Evolutionary conservation across 768 basidiomycete genomes (phyloP), one percentile per base, ranked within the genome.

Genomic region (Boletellus emodensis): DNA sequence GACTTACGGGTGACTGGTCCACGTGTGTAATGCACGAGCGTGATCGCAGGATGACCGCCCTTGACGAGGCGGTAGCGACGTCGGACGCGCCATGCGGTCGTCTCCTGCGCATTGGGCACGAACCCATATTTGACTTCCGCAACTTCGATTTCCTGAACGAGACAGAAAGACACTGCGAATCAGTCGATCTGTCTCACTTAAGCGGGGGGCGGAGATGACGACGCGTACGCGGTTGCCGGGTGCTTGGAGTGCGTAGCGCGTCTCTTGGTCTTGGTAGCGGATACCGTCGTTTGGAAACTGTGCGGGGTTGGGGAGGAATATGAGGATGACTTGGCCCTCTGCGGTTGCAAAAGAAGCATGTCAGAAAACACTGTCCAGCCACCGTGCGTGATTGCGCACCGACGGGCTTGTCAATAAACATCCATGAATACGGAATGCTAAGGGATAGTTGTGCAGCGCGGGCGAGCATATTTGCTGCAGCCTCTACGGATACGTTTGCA

Each of bases 241-340:
- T 6, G 85, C 74, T 18, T 48, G 45, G n/a, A 67, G 35, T 34
- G 69, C 66, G 60, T 74, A 82, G 57, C 81, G 80, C 38, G 77
- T 76, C 61, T 92, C 90, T 46, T 80, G 69, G 50, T 90, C 90
- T 56, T 84, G 81, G 63, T 78, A 93, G 37, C 86, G 81, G 49
- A 92, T 75, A 17, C 90, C 90, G 59, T 93, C 90, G 50, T 73
- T 78, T 18, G 87, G 88, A 62, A 87, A 86, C 3, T 78, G 75
- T 22, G 74, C 60, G 50, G 79, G 79, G 13, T 71, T 74, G 9
- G 80, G 79, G 40, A 89, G 69, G 68, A 78, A 90, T 40, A 91
- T 67, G n/a, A 91, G 76, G 33, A 76, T 72, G 28, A 84, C 69
- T 59, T 83, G 77, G 0, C 85, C 86, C 60, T 88, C 88, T 87